These are phyloP conservation scores for Setomelanomma holmii DNA, from an alignment of 2,329 filamentous ascomycete species.

Conservation along the genomic window DNA sequence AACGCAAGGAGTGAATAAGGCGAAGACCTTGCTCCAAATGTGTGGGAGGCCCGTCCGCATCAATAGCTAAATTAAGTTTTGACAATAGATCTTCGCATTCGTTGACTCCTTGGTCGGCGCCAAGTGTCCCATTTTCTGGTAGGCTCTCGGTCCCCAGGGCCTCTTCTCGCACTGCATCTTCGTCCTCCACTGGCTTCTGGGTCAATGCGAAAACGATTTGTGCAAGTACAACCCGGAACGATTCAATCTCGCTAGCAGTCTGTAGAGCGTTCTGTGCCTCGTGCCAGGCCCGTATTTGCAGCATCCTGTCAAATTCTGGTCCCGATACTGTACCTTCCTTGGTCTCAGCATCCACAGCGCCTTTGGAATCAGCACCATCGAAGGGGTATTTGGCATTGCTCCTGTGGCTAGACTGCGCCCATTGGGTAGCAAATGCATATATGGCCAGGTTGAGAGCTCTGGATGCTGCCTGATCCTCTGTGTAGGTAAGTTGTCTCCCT, in stretches of 20 bases:
- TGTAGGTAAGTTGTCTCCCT: slow-evolving; percentile 50
- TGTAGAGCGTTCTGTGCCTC: slow-evolving; percentile 51
- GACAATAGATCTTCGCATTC: slow-evolving; percentile 42
- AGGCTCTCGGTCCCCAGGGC: background rate
- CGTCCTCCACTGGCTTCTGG: slow-evolving; percentile 46
- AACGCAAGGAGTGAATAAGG: slow-evolving; percentile 47
- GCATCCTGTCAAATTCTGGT: slow-evolving; percentile 44
- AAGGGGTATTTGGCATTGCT: slow-evolving; percentile 41
- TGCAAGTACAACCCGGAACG: slow-evolving; percentile 54
- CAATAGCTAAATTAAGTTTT: slow-evolving; percentile 40
- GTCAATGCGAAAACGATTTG: slow-evolving; percentile 57
- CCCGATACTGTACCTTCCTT: slow-evolving; percentile 1
- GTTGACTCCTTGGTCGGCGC: slow-evolving; percentile 22
- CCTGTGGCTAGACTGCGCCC: slow-evolving; percentile 46
- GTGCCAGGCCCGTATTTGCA: slow-evolving; percentile 53
- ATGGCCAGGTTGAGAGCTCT: slow-evolving; percentile 59
- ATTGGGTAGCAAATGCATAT: slow-evolving; percentile 62
- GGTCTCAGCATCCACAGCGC: slow-evolving; percentile 4
- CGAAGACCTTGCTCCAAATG: slow-evolving; percentile 51
- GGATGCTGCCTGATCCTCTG: slow-evolving; percentile 54
- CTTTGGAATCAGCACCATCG: slow-evolving; percentile 7
- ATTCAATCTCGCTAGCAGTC: slow-evolving; percentile 50
- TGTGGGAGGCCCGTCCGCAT: slow-evolving; percentile 46
- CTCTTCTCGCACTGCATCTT: background rate
- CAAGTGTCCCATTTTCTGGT: background rate